Evolutionary conservation across 371 early-diverging fungal genomes (phyloP).

Genomic region (Syncephalis fuscata): DNA sequence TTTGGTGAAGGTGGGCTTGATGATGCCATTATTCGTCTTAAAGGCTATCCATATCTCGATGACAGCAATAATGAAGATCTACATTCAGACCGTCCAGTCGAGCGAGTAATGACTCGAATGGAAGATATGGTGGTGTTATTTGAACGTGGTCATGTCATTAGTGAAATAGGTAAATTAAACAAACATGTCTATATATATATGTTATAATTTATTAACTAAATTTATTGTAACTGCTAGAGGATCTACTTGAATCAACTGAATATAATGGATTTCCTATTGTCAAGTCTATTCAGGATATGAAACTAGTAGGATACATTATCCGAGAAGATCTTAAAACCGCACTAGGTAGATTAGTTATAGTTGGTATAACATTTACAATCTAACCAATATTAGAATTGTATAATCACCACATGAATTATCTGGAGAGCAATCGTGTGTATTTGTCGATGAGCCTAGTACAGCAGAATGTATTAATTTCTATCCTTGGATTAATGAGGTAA

Average conservation of each 20-base stretch:
- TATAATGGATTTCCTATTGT: conserved; percentile 66
- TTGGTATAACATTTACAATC: background rate
- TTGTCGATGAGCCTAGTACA: conserved; percentile 21
- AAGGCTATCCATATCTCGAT: conserved; percentile 76
- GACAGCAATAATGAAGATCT: conserved; percentile 43
- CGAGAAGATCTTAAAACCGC: conserved; percentile 52
- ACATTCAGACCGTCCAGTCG: conserved; percentile 36
- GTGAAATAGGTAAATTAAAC: conserved; percentile 15
- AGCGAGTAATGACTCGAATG: conserved; percentile 32
- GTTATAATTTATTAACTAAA: background rate
- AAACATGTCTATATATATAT: too few species aligned
- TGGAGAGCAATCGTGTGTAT: conserved; percentile 17
- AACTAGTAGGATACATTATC: conserved; percentile 55
- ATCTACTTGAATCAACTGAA: conserved; percentile 22
- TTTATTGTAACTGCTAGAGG: conserved; percentile 9
- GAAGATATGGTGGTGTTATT: conserved; percentile 35
- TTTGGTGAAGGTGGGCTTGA: conserved; percentile 65
- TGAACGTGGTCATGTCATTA: conserved; percentile 25
- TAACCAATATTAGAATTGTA: background rate
- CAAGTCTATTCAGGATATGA: conserved; percentile 20
- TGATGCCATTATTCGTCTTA: conserved; percentile 59
- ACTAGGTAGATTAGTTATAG: conserved; percentile 15
- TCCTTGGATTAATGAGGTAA: conserved; percentile 40
- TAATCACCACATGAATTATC: conserved; percentile 6
- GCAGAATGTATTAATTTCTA: conserved; percentile 34